Percentiles rank a stretch among this genome's conserved stretches.
Conservation (phyloP, 495 filamentous ascomycete species). For the Usnea hakonensis region DNA sequence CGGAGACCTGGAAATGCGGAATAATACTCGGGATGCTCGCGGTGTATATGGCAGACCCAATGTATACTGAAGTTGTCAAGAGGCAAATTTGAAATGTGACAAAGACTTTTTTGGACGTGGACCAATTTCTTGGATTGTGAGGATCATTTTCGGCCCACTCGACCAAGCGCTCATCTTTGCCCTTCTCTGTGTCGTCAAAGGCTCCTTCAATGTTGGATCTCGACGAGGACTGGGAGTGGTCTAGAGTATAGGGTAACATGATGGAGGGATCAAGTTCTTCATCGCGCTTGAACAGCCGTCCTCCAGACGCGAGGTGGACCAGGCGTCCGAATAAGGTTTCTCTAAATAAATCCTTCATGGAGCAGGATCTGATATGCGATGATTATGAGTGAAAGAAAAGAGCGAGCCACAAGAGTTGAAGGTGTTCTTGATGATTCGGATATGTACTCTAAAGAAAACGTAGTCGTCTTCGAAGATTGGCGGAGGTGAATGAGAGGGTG, state of each 20-base stretch:
- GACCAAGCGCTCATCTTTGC: background rate
- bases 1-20: slow-evolving; percentile 27
- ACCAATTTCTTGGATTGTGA: slow-evolving; percentile 39
- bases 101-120: slow-evolving; percentile 34
- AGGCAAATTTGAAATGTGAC: slow-evolving; percentile 37
- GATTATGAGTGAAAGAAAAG: too few species aligned
- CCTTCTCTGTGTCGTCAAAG: background rate
- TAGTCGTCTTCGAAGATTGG: too few species aligned
- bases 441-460: too few species aligned
- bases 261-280: background rate
- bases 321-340: slow-evolving; percentile 10
- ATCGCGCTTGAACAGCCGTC: background rate
- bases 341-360: slow-evolving; percentile 6
- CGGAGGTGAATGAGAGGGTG: too few species aligned
- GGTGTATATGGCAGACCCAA: slow-evolving; percentile 31
- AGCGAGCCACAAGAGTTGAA: too few species aligned
- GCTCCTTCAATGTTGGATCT: background rate
- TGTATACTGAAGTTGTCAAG: slow-evolving; percentile 28
- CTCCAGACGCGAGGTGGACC: background rate
- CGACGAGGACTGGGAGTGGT: background rate
- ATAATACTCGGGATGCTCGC: slow-evolving; percentile 19
- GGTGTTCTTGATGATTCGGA: too few species aligned
- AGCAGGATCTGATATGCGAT: too few species aligned
- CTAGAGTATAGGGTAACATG: background rate
- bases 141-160: background rate